Evolutionary conservation across 2,329 filamentous ascomycete genomes (phyloP).

Genomic region (Mollisiaceae sp.): DNA sequence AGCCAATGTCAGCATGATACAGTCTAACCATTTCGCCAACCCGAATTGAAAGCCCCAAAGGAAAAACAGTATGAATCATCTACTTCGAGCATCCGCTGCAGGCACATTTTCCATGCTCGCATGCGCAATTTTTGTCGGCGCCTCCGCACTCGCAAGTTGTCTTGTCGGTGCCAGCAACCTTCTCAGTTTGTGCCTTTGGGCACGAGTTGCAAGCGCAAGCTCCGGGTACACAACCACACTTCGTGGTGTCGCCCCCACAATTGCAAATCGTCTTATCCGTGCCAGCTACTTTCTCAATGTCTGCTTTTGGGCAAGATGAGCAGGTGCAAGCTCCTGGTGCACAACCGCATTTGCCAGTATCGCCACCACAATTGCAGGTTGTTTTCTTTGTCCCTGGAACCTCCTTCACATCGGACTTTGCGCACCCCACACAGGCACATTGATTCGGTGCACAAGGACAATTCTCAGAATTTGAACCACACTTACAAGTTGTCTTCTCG

Average conservation of each 20-base stretch:
- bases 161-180: slow-evolving; percentile 45
- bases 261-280: slow-evolving; percentile 48
- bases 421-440: slow-evolving; percentile 53
- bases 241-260: slow-evolving; percentile 44
- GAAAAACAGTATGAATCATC: slow-evolving; percentile 13
- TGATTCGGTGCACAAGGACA: slow-evolving; percentile 52
- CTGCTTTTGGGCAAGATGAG: slow-evolving; percentile 45
- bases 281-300: slow-evolving; percentile 45
- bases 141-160: slow-evolving; percentile 48
- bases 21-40: slow-evolving; percentile 26
- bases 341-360: slow-evolving; percentile 45
- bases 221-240: slow-evolving; percentile 46
- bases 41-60: slow-evolving; percentile 12
- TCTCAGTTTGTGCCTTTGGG: slow-evolving; percentile 46
- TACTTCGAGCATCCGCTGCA: slow-evolving; percentile 41
- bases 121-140: slow-evolving; percentile 44
- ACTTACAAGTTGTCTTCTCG: slow-evolving; percentile 53
- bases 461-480: slow-evolving; percentile 47
- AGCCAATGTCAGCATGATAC: slow-evolving; percentile 34
- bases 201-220: slow-evolving; percentile 47
- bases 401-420: slow-evolving; percentile 50
- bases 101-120: slow-evolving; percentile 45
- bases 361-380: slow-evolving; percentile 47
- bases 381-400: slow-evolving; percentile 48
- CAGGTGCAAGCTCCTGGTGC: slow-evolving; percentile 47